Percentiles rank a stretch among this genome's conserved stretches.
Evolutionary conservation across 2,329 filamentous ascomycete genomes (phyloP).

Genomic region (Plectosphaerella plurivora): DNA sequence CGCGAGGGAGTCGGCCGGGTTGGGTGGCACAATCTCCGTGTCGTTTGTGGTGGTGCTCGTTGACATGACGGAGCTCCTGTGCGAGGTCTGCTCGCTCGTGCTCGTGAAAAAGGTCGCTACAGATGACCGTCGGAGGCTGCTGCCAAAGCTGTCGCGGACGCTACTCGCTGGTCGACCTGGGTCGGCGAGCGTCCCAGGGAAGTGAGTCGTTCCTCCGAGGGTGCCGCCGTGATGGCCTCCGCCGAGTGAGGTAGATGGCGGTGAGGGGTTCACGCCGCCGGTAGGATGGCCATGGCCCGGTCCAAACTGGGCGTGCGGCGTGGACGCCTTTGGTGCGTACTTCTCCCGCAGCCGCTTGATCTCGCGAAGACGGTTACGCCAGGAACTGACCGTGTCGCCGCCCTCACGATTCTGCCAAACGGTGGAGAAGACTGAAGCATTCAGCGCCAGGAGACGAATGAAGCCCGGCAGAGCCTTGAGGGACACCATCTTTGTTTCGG

Average conservation of each 20-base stretch:
- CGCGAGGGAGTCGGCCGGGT: slow-evolving; percentile 22
- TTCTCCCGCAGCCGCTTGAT: slow-evolving; percentile 78
- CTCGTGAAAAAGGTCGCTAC: slow-evolving; percentile 61
- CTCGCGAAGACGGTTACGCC: slow-evolving; percentile 80
- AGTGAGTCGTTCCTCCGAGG: slow-evolving; percentile 3
- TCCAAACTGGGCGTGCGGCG: slow-evolving; percentile 19
- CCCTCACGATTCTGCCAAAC: slow-evolving; percentile 80
- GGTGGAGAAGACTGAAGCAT: slow-evolving; percentile 86
- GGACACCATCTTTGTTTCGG: slow-evolving; percentile 84
- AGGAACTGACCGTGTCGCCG: slow-evolving; percentile 81
- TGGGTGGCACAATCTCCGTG: slow-evolving; percentile 39
- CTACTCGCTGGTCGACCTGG: slow-evolving; percentile 38
- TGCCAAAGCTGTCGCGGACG: slow-evolving; percentile 56
- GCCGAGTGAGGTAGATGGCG: slow-evolving; percentile 24
- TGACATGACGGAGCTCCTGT: slow-evolving; percentile 52
- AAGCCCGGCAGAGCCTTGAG: slow-evolving; percentile 78
- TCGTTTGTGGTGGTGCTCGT: slow-evolving; percentile 50
- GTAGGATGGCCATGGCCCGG: slow-evolving; percentile 19
- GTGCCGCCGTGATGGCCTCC: slow-evolving; percentile 14
- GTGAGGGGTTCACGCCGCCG: slow-evolving; percentile 17
- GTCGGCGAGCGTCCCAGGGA: slow-evolving; percentile 15
- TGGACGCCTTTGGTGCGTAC: slow-evolving; percentile 41
- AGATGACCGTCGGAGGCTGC: slow-evolving; percentile 56
- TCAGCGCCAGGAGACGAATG: slow-evolving; percentile 83
- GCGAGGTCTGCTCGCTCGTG: slow-evolving; percentile 51